phyloP scores from a whole-genome alignment of 2,329 filamentous ascomycete genomes.

The Fusarium begoniae region DNA sequence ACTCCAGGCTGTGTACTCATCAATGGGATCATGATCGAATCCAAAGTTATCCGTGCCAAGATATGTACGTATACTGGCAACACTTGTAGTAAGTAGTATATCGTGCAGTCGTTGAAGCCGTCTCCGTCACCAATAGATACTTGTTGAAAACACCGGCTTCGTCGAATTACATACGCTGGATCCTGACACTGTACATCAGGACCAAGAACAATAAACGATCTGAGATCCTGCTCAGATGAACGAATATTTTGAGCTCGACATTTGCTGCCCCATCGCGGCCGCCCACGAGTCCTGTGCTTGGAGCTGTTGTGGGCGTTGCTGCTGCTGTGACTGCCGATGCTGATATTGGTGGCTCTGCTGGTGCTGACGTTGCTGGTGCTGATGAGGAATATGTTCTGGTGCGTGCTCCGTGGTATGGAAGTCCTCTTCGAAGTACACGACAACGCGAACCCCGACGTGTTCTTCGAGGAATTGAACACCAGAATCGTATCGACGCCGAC shows the following conservation, averaged over 20 bases:
- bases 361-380: conserved; percentile 22
- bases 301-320: conserved; percentile 30
- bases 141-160: conserved; percentile 18
- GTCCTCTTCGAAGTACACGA: conserved; percentile 56
- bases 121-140: conserved; percentile 2
- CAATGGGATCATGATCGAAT: conserved; percentile 16
- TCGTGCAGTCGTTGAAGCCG: conserved; percentile 30
- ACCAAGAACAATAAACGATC: conserved; percentile 19
- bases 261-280: conserved; percentile 45
- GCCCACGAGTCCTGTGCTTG: conserved; percentile 50
- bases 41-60: conserved; percentile 1
- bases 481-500: conserved; percentile 52
- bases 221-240: conserved; percentile 45
- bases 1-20: conserved; percentile 37
- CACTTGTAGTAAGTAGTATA: conserved; percentile 7
- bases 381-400: conserved; percentile 41
- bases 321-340: conserved; percentile 20
- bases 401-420: conserved; percentile 54
- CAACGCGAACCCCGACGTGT: conserved; percentile 50
- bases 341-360: conserved; percentile 19
- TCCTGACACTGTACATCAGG: background rate
- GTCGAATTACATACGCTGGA: conserved; percentile 10
- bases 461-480: conserved; percentile 50
- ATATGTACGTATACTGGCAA: background rate
- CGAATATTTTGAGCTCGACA: conserved; percentile 44